These are phyloP conservation scores for Hypomyces rosellus DNA, from an alignment of 2,329 filamentous ascomycete species.

Conservation along the genomic window DNA sequence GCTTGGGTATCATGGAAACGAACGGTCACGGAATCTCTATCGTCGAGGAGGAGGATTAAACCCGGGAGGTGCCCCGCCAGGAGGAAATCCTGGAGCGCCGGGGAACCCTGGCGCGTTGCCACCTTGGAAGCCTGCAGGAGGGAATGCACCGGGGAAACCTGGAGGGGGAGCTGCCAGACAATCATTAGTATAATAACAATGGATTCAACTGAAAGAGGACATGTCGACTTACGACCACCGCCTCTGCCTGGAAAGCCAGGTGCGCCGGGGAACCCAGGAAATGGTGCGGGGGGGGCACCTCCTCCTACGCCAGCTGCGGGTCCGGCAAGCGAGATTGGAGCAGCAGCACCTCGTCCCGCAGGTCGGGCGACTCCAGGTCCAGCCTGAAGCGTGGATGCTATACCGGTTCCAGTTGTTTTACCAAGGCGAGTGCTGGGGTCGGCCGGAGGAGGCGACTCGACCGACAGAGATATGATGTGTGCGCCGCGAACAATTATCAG, in stretches of 20 bases:
- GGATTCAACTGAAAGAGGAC: not conserved
- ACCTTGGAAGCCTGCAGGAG: constrained; percentile 38
- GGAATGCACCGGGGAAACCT: constrained; percentile 45
- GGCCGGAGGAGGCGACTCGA: constrained; percentile 90
- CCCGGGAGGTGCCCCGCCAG: constrained; percentile 52
- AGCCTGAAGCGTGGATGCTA: constrained; percentile 64
- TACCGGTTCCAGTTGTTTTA: constrained; percentile 62
- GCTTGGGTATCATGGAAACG: constrained; percentile 12
- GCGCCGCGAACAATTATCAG: constrained; percentile 91
- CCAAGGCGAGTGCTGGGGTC: constrained; percentile 88
- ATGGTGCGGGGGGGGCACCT: constrained; percentile 53
- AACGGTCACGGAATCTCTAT: constrained; percentile 26
- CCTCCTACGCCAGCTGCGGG: constrained; percentile 84
- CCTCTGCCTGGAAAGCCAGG: constrained; percentile 40
- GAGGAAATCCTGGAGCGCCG: constrained; percentile 45
- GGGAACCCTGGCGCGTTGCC: constrained; percentile 29
- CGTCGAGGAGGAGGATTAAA: constrained; percentile 68
- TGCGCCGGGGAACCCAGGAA: constrained; percentile 48
- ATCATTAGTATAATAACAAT: not conserved
- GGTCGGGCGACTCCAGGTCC: constrained; percentile 88
- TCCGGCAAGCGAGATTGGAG: constrained; percentile 70
- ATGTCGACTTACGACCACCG: constrained; percentile 52
- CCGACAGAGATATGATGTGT: constrained; percentile 88
- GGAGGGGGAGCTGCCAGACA: constrained; percentile 39
- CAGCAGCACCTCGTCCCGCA: constrained; percentile 70